These are phyloP conservation scores for Exserohilum rostratum DNA, from an alignment of 2,329 filamentous ascomycete genomes.

Conservation along the genomic window DNA sequence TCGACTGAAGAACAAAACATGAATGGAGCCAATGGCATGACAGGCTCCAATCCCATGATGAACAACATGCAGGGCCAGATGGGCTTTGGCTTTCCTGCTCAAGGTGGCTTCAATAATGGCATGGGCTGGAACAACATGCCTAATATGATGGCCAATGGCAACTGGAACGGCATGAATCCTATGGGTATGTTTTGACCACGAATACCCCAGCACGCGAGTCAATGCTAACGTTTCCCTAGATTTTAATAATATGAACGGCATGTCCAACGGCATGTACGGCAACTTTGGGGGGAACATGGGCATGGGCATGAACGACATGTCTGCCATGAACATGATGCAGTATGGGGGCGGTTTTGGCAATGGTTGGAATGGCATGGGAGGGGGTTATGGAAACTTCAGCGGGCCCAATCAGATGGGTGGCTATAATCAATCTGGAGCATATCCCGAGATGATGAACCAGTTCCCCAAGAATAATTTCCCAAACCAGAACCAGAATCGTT, in stretches of 20 bases:
- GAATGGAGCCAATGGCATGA: constrained; percentile 24
- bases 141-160: constrained; percentile 59
- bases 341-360: constrained; percentile 70
- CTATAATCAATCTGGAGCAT: constrained; percentile 60
- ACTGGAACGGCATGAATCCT: constrained; percentile 72
- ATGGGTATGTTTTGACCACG: constrained; percentile 73
- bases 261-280: constrained; percentile 80
- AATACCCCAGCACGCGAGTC: not conserved
- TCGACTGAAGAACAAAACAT: constrained; percentile 24
- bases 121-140: constrained; percentile 61
- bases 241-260: constrained; percentile 67
- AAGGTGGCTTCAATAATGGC: constrained; percentile 58
- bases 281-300: constrained; percentile 71
- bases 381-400: constrained; percentile 71
- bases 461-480: constrained; percentile 68
- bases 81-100: constrained; percentile 52
- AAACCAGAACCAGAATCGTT: constrained; percentile 75
- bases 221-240: constrained; percentile 28
- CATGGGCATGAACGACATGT: constrained; percentile 81
- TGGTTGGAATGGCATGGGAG: constrained; percentile 66
- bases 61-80: constrained; percentile 39
- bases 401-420: constrained; percentile 59
- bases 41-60: constrained; percentile 32
- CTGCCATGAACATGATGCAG: constrained; percentile 68
- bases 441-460: constrained; percentile 57